These are phyloP conservation scores for Ricinus communis DNA, from an alignment of 345 rosid genomes.

Conservation along the genomic window DNA sequence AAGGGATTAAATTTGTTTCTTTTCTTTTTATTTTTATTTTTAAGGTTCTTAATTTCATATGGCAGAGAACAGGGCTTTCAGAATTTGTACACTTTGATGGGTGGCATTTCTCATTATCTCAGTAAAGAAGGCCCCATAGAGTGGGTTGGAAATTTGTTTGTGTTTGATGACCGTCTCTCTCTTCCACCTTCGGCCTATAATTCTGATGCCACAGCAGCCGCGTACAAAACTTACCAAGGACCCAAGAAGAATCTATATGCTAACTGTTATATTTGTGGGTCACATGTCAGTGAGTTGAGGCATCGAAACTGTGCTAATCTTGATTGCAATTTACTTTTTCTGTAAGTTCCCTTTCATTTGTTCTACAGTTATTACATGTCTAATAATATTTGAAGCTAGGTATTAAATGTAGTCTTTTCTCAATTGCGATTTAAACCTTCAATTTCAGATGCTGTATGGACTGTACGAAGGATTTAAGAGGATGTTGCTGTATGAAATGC, in stretches of 20 bases:
- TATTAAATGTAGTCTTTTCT: background rate
- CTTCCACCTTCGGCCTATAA: conserved; percentile 70
- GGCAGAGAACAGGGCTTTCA: conserved; percentile 73
- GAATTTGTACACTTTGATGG: conserved; percentile 74
- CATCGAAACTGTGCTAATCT: conserved; percentile 95
- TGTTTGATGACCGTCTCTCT: conserved; percentile 88
- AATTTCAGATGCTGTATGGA: conserved; percentile 62
- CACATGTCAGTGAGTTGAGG: conserved; percentile 59
- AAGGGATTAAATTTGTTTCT: background rate
- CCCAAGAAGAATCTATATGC: conserved; percentile 51
- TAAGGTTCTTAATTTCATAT: conserved; percentile 21
- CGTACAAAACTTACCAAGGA: conserved; percentile 25
- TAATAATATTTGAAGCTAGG: too few relatives aligned
- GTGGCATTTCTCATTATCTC: conserved; percentile 90
- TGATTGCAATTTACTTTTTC: conserved; percentile 82
- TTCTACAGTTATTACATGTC: too few relatives aligned
- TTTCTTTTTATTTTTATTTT: background rate
- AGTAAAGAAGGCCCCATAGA: conserved; percentile 61
- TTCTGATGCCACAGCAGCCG: conserved; percentile 30
- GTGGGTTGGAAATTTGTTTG: conserved; percentile 89
- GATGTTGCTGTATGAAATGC: conserved; percentile 75
- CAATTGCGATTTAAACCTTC: background rate
- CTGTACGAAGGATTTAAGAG: conserved; percentile 56
- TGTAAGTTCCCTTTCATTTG: conserved; percentile 50
- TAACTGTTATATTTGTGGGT: conserved; percentile 62